Evolutionary conservation across 768 basidiomycete genomes (phyloP), one percentile per base, ranked within the genome.

Genomic region (Boletus vinaceobasis): DNA sequence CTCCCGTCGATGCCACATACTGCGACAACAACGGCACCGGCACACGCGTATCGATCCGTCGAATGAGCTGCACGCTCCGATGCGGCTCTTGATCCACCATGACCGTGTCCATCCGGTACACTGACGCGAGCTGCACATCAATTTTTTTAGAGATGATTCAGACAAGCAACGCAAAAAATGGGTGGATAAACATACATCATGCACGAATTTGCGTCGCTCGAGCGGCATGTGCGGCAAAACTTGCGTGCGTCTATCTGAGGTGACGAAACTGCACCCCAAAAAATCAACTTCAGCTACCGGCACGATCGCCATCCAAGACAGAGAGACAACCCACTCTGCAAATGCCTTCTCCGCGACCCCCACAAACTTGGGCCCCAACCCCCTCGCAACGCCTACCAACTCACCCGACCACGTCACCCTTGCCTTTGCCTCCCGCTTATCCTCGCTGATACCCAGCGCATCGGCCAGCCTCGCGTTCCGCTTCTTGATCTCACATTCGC

Each of bases 21-120:
- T 69, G 63, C 1, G 90, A 92, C 7, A 98, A 77, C 4, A 86
- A 73, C 1, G 90, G 90, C 1, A 62, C 67, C 0, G 94, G 93
- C 6, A 91, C 72, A 23, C 91, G 83, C 0, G 93, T 87, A 67
- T 97, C 94, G 44, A 94, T 71, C 14, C 92, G 81, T 33, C 90
- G 80, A 47, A 91, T 75, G 45, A 97, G 81, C 65, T 92, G 88
- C 2, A 96, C 88, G 60, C 91, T 87, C 45, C 91, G 77, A 64
- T 89, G 80, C 0, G 96, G 96, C 62, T 97, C 96, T 62, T 89
- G 88, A 67, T 98, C 96, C 19, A 99, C 83, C 76, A 93, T 84
- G 61, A 89, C 83, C 0, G 87, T 84, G 56, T 91, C 88, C 67
- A 98, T 83, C 19, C 91, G 79, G 66, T 96, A 98, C 5, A 87